phyloP scores from a whole-genome alignment of 306 rosid species.

The Rosa multiflora region DNA sequence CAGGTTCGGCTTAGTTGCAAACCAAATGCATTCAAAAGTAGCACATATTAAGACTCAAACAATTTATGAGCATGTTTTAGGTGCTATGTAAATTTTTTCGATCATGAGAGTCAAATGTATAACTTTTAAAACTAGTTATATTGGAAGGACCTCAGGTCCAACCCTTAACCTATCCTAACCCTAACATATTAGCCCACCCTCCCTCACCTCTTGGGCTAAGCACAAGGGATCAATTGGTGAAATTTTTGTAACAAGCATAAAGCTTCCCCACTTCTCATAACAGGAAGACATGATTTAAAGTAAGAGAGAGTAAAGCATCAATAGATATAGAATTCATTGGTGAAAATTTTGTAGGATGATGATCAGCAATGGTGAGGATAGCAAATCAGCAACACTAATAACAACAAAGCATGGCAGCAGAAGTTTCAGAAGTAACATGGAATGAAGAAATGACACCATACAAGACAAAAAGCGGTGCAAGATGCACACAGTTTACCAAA shows the following conservation, averaged over 20 bases:
- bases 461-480: not conserved
- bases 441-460: conserved; percentile 1
- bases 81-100: not conserved
- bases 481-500: not conserved
- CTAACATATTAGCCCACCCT: not conserved
- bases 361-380: not conserved
- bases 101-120: not conserved
- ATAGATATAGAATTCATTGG: not conserved
- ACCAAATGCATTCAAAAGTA: not conserved
- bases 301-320: not conserved
- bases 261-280: not conserved
- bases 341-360: not conserved
- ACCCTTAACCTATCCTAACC: not conserved
- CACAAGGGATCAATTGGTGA: not conserved
- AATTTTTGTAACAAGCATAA: not conserved
- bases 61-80: not conserved
- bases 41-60: not conserved
- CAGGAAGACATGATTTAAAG: not conserved
- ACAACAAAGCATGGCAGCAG: not conserved
- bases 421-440: not conserved
- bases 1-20: not conserved
- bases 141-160: not conserved
- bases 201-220: not conserved
- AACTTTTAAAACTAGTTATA: not conserved
- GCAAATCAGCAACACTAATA: not conserved